A percentile compares a stretch with the other conserved stretches of the same genome.
phyloP scores from a whole-genome alignment of 2,329 filamentous ascomycete genomes.

The Hymenoscyphus infarciens region DNA sequence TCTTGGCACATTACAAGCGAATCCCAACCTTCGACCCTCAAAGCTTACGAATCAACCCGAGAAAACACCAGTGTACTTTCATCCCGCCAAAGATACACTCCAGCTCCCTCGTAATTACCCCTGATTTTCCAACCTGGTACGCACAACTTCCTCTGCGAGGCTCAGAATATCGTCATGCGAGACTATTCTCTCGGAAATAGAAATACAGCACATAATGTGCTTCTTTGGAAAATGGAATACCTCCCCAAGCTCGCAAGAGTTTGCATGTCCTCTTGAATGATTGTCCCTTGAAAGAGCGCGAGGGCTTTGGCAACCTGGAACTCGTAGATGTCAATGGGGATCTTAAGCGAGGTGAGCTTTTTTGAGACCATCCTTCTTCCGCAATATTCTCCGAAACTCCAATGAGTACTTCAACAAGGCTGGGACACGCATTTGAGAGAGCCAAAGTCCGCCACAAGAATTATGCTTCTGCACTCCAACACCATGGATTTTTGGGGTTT shows the following conservation, averaged over 20 bases:
- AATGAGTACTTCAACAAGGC: neutral
- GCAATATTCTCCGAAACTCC: neutral
- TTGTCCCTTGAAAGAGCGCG: neutral
- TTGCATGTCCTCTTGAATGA: neutral
- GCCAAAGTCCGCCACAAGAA: neutral
- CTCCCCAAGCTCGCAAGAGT: neutral
- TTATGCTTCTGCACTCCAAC: neutral
- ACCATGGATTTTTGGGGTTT: too few species aligned
- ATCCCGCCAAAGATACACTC: neutral
- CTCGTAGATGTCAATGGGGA: neutral
- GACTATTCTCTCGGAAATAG: neutral
- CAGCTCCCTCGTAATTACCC: neutral
- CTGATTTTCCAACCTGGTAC: neutral
- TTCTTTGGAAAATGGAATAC: neutral
- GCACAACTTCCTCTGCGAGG: neutral
- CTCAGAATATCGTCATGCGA: neutral
- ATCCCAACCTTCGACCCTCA: neutral
- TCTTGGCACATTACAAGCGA: neutral
- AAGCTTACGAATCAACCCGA: neutral
- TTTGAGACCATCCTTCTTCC: neutral
- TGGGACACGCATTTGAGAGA: neutral
- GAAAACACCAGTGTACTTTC: neutral
- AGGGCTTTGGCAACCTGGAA: neutral
- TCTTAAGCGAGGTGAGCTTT: neutral
- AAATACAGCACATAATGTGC: neutral